Conservation (phyloP, 2,329 filamentous ascomycete genomes). For the Penicillium sp. region DNA sequence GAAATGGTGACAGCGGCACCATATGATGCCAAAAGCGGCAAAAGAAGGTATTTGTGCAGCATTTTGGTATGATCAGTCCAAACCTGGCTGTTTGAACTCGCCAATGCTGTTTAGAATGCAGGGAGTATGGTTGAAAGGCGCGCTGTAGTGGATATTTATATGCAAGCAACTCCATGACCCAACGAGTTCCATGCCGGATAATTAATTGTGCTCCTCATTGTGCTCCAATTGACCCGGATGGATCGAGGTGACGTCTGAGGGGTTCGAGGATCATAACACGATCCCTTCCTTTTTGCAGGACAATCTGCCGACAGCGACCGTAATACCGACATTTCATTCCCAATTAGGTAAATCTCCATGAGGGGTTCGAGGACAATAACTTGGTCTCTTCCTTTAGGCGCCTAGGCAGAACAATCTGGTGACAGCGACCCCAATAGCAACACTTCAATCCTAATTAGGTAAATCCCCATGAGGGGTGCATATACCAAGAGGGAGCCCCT, state of each 20-base stretch:
- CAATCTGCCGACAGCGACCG: not conserved
- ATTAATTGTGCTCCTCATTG: not conserved
- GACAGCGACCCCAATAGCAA: conserved; percentile 1
- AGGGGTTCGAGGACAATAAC: not conserved
- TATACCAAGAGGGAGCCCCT: not conserved
- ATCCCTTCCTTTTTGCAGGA: not conserved
- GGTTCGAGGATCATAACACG: not conserved
- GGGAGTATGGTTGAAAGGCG: not conserved
- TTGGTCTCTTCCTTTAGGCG: not conserved
- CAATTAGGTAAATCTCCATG: not conserved
- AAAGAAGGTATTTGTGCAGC: conserved; percentile 24
- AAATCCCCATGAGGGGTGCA: conserved; percentile 20
- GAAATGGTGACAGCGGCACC: conserved; percentile 29
- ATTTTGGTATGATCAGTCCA: conserved; percentile 10
- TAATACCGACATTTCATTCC: conserved; percentile 9
- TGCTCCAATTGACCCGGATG: not conserved
- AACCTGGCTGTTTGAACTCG: conserved; percentile 4
- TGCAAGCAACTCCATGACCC: not conserved
- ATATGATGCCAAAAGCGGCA: conserved; percentile 29
- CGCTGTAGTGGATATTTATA: conserved; percentile 4
- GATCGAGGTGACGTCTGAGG: not conserved
- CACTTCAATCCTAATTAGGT: conserved; percentile 7
- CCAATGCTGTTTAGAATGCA: conserved; percentile 12
- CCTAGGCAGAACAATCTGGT: not conserved
- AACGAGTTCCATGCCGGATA: not conserved